phyloP scores from a whole-genome alignment of 495 filamentous ascomycete species.

The Clavariopsis aquatica region DNA sequence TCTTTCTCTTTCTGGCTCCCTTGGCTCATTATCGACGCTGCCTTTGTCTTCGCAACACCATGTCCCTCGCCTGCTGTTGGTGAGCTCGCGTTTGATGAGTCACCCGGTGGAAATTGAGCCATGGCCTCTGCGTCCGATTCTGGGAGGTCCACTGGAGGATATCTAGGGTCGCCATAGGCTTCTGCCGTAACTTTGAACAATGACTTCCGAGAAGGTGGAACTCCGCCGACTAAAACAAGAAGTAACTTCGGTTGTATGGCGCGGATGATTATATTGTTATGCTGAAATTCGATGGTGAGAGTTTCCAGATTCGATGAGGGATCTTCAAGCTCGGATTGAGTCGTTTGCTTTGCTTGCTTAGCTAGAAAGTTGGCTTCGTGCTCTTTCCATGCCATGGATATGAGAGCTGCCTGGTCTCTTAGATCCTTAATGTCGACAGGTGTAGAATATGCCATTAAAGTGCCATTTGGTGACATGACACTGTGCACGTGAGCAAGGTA shows the following conservation, averaged over 20 bases:
- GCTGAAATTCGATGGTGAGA: slow-evolving; percentile 44
- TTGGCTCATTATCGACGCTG: slow-evolving; percentile 28
- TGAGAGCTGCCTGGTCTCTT: slow-evolving; percentile 44
- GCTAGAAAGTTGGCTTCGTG: slow-evolving; percentile 26
- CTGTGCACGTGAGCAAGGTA: slow-evolving; percentile 30
- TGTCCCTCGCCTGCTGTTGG: neutral
- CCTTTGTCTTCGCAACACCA: slow-evolving; percentile 11
- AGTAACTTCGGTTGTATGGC: slow-evolving; percentile 45
- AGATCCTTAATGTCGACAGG: slow-evolving; percentile 44
- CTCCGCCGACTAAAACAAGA: slow-evolving; percentile 46
- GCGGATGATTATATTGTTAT: slow-evolving; percentile 45
- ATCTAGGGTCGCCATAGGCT: slow-evolving; percentile 39
- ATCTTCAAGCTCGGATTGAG: slow-evolving; percentile 2
- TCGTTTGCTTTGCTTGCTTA: neutral
- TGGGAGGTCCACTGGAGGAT: slow-evolving; percentile 30
- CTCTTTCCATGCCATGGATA: slow-evolving; percentile 47
- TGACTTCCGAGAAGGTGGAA: slow-evolving; percentile 39
- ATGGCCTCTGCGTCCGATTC: neutral
- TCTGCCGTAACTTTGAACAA: slow-evolving; percentile 43
- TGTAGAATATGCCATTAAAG: slow-evolving; percentile 46
- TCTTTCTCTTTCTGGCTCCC: slow-evolving; percentile 41
- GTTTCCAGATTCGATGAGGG: slow-evolving; percentile 37
- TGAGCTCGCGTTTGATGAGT: slow-evolving; percentile 4
- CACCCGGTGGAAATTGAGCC: neutral
- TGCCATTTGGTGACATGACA: slow-evolving; percentile 49